A percentile compares a stretch with the other conserved stretches of the same genome.
These are phyloP conservation scores for Mycena vulgaris DNA, from an alignment of 768 basidiomycete genomes.

Conservation along the genomic window DNA sequence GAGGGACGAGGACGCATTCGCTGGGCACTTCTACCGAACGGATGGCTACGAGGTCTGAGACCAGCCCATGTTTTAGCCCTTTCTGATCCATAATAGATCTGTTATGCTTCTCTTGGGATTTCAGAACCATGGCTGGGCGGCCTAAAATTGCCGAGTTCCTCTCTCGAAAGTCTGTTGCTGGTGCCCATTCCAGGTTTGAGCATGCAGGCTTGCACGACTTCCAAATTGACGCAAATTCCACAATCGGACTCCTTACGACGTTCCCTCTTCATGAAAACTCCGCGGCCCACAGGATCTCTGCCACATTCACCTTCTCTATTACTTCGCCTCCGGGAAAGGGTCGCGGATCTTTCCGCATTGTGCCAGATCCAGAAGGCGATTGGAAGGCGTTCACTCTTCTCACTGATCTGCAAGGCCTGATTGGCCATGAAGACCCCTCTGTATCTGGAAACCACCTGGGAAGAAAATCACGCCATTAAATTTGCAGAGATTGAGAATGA, in stretches of 20 bases:
- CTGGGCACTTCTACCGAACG: constrained; percentile 20
- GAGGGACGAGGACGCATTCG: constrained; percentile 21
- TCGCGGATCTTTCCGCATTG: constrained; percentile 38
- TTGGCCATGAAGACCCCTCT: constrained; percentile 41
- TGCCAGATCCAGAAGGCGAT: constrained; percentile 27
- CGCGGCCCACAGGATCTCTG: constrained; percentile 21
- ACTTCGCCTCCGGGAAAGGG: constrained; percentile 34
- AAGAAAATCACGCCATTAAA: constrained; percentile 31
- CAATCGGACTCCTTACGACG: constrained; percentile 3
- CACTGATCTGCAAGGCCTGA: constrained; percentile 34
- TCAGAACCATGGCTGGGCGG: constrained; percentile 17
- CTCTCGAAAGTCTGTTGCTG: not conserved
- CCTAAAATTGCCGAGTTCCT: constrained; percentile 21
- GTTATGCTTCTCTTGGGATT: constrained; percentile 37
- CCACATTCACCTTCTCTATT: constrained; percentile 49
- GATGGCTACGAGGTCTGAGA: constrained; percentile 29
- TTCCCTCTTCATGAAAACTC: constrained; percentile 18
- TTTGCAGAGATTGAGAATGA: constrained; percentile 39
- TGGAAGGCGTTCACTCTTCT: constrained; percentile 41
- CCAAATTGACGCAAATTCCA: constrained; percentile 3
- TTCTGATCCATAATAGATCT: constrained; percentile 17
- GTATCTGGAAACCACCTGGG: constrained; percentile 35
- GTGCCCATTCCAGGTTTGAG: constrained; percentile 8
- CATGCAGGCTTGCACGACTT: constrained; percentile 16
- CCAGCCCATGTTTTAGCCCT: not conserved